Evolutionary conservation across 768 basidiomycete genomes (phyloP), one percentile per base, ranked within the genome.

Genomic region (Crucibulum laeve): DNA sequence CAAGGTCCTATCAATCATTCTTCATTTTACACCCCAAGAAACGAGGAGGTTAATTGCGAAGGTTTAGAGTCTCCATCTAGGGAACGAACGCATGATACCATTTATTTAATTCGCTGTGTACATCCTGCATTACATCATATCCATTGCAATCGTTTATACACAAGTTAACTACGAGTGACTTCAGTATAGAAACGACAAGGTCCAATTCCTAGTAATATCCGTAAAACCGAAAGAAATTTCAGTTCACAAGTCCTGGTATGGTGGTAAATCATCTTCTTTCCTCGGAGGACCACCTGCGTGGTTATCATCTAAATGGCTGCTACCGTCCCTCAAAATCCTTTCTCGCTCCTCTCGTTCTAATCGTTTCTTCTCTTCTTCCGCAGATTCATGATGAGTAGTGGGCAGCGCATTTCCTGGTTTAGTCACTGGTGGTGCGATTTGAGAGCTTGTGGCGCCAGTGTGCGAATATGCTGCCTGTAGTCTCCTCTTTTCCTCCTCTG

Each of bases 11-110:
- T 92, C 92, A 1, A 92, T 91, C 28, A 92, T 98, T 38, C 63
- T 98, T 28, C 87, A 80, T 30, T 98, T 99, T 55, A 98, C 95
- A 1, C 95, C 95, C 1, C 89, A 94, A 54, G 95, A 98, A 62
- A 90, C 91, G 3, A 74, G 95, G 22, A 71, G 94, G 35, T 70
- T 98, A 28, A 78, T 93, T 45, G 83, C 94, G 6, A 96, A 94
- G 70, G 86, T 93, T 24, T 86, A 64, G 60, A 26, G 8, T 11
- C 8, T 25, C 10, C 21, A 8, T n/a, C 4, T n/a, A n/a, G n/a
- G n/a, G n/a, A n/a, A n/a, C n/a, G n/a, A n/a, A n/a, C n/a, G n/a
- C n/a, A n/a, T n/a, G n/a, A n/a, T n/a, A n/a, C n/a, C n/a, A n/a
- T n/a, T n/a, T n/a, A n/a, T n/a, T n/a, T n/a, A n/a, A n/a, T n/a